A percentile compares a stretch with the other conserved stretches of the same genome.
Evolutionary conservation across 192 early-diverging fungal species (phyloP).

Genomic region (Podila verticillata): DNA sequence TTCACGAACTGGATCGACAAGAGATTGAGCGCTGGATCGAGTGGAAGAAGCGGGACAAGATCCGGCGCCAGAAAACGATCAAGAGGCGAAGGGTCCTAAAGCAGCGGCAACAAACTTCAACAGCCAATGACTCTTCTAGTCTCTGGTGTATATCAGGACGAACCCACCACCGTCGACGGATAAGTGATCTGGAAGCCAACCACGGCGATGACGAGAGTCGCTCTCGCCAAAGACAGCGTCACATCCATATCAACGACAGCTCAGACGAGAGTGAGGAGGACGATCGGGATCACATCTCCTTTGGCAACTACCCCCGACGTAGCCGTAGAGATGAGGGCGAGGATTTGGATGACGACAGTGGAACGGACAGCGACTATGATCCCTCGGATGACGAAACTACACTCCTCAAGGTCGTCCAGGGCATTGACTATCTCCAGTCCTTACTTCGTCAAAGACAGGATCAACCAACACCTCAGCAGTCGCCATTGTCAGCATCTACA

Average conservation of each 20-base stretch:
- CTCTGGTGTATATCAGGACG: background rate
- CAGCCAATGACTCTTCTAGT: background rate
- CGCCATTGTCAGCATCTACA: background rate
- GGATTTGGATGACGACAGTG: slow-evolving; percentile 2
- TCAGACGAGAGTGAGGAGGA: slow-evolving; percentile 1
- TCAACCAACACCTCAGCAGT: background rate
- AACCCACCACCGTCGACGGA: too few species aligned
- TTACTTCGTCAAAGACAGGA: background rate
- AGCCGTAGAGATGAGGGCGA: background rate
- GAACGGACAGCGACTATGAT: slow-evolving; percentile 17
- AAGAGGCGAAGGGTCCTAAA: slow-evolving; percentile 2
- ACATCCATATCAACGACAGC: background rate
- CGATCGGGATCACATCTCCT: background rate
- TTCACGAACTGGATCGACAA: slow-evolving; percentile 25
- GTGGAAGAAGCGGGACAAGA: slow-evolving; percentile 17
- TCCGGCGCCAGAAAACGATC: background rate
- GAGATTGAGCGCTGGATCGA: slow-evolving; percentile 21
- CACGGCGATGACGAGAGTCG: background rate
- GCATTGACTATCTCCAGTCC: slow-evolving; percentile 9
- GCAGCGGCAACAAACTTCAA: background rate
- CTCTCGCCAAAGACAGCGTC: background rate
- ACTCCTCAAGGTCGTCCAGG: slow-evolving; percentile 30
- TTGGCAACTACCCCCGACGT: background rate
- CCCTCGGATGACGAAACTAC: slow-evolving; percentile 31
- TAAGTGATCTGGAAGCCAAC: too few species aligned